Percentiles rank a stretch among this genome's conserved stretches.
Conservation (phyloP, 2,329 filamentous ascomycete genomes). For the Colletotrichum euphorbiae region DNA sequence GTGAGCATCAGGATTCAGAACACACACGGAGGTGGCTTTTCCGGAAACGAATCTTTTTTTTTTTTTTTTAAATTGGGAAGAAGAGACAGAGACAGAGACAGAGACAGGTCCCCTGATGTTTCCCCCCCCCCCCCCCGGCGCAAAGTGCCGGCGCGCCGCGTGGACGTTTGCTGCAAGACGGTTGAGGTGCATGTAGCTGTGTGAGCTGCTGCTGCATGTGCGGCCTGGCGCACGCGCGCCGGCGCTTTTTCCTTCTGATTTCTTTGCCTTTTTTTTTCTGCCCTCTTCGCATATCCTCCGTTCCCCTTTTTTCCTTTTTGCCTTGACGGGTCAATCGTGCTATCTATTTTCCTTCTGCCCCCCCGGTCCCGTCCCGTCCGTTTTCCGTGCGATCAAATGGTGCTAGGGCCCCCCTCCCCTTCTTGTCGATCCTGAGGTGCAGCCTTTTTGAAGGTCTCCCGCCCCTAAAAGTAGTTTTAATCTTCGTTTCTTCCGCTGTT, state of each 20-base stretch:
- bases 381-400: neutral
- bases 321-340: neutral
- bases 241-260: slow-evolving; percentile 19
- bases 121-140: neutral
- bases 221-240: neutral
- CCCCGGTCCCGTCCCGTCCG: slow-evolving; percentile 19
- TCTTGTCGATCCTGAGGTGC: slow-evolving; percentile 1
- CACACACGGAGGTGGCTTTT: slow-evolving; percentile 2
- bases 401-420: slow-evolving; percentile 9
- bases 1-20: no score
- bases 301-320: neutral
- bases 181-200: slow-evolving; percentile 19
- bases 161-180: slow-evolving; percentile 16
- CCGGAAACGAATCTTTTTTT: neutral
- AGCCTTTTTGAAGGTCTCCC: slow-evolving; percentile 5
- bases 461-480: neutral
- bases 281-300: neutral
- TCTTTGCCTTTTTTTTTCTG: neutral
- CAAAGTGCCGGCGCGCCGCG: slow-evolving; percentile 8
- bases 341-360: neutral
- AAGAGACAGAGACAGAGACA: neutral
- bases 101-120: neutral
- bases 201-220: neutral
- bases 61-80: neutral
- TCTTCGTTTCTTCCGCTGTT: slow-evolving; percentile 8